Conservation (phyloP, 345 rosid species). For the Schrenkiella parvula region DNA sequence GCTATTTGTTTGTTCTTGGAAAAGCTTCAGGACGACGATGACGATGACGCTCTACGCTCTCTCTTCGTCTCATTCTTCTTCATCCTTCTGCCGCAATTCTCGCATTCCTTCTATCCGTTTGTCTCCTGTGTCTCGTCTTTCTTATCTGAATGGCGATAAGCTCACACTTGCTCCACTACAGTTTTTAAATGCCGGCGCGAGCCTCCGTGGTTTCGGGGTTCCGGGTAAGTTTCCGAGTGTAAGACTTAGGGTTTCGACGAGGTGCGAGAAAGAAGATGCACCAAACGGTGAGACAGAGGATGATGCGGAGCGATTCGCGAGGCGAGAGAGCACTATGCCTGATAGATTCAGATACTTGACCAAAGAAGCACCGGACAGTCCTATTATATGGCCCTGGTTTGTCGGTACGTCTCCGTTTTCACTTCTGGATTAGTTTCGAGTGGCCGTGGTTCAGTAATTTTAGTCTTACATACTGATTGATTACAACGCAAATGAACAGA, state of each 20-base stretch:
- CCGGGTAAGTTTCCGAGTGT: constrained; percentile 17
- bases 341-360: constrained; percentile 82
- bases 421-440: background rate
- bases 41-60: constrained; percentile 26
- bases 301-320: constrained; percentile 51
- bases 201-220: constrained; percentile 13
- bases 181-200: background rate
- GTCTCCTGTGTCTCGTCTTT: background rate
- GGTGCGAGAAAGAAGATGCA: constrained; percentile 34
- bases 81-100: constrained; percentile 10
- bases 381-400: constrained; percentile 78
- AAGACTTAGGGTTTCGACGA: constrained; percentile 30
- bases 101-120: background rate
- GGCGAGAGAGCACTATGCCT: constrained; percentile 80
- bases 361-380: constrained; percentile 70
- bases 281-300: constrained; percentile 20
- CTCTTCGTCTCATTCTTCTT: constrained; percentile 21
- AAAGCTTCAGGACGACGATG: constrained; percentile 7
- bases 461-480: background rate
- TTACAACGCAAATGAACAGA: background rate
- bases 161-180: background rate
- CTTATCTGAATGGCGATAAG: background rate
- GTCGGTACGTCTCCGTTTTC: constrained; percentile 47
- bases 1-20: background rate
- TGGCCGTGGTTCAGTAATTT: background rate